Evolutionary conservation across 768 basidiomycete genomes (phyloP).

Genomic region (Boletus barrowsii): DNA sequence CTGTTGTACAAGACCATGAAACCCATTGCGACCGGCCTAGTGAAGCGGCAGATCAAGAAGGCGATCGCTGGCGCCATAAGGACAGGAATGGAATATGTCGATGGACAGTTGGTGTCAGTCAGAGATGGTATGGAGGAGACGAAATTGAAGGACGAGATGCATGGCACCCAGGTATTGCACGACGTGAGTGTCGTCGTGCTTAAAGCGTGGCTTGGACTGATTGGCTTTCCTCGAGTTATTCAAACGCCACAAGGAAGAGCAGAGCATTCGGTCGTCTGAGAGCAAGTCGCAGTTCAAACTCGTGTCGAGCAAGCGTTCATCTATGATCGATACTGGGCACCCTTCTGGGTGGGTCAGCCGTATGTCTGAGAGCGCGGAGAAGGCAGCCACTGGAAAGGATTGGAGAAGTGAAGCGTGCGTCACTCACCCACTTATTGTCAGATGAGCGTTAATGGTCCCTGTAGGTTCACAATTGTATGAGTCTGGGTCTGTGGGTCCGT

Average conservation of each 20-base stretch:
- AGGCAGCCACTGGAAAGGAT: constrained; percentile 40
- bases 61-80: constrained; percentile 64
- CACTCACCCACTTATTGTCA: background rate
- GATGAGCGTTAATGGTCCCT: background rate
- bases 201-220: background rate
- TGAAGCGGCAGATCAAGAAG: constrained; percentile 70
- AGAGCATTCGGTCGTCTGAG: constrained; percentile 35
- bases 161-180: constrained; percentile 53
- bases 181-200: constrained; percentile 38
- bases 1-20: constrained; percentile 81
- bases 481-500: too few species aligned
- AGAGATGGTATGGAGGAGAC: constrained; percentile 75
- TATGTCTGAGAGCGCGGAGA: constrained; percentile 40
- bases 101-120: constrained; percentile 86
- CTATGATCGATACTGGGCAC: constrained; percentile 62
- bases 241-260: constrained; percentile 54
- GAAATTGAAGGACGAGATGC: constrained; percentile 39
- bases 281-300: constrained; percentile 75
- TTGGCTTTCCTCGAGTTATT: constrained; percentile 43
- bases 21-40: constrained; percentile 73
- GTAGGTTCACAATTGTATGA: constrained; percentile 17
- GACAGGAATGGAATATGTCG: constrained; percentile 82
- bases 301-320: constrained; percentile 66
- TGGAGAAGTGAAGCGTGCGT: constrained; percentile 56
- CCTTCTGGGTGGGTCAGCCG: constrained; percentile 74